Base-by-base conservation (phyloP, 345 rosid genomes). In the Linum lewisii region DNA sequence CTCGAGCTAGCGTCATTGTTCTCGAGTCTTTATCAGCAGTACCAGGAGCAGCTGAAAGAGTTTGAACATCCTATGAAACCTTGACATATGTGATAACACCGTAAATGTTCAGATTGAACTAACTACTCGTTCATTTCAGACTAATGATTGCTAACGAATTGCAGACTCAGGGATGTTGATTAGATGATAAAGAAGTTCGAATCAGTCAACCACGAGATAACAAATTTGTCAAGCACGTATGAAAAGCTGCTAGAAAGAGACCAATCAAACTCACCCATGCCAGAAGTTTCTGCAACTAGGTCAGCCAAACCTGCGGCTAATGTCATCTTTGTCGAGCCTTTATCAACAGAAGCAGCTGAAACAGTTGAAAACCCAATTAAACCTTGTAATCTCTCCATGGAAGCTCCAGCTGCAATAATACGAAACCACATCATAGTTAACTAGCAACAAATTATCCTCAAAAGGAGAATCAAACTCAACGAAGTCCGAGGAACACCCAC, bases 1-100 rank as follows among this genome's bases (percentile, higher is more conserved):
- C 70, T 51, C 75, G 67, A 22, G 97, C 94, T 66, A 90, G 69
- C 45, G 88, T 69, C 65, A 69, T 64, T 7, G 63, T 77, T 19
- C 69, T 65, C 22, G 47, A 53, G 52, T 58, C 61, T 66, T 72
- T 75, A 58, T 54, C 66, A 52, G 20, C 23, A 10, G 44, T 71
- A 42, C 62, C 71, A 47, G 61, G 42, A 55, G 55, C 66, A 21
- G 65, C 61, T 42, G 73, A 67, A 58, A 68, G 57, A 59, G 62
- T 56, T n/a, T 21, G 81, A 77, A 68, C 57, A 79, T 59, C 34
- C 23, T 20, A 49, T 36, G 42, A n/a, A n/a, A n/a, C n/a, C n/a
- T n/a, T n/a, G n/a, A n/a, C n/a, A n/a, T n/a, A n/a, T n/a, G n/a
- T n/a, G n/a, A n/a, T n/a, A n/a, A n/a, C 7, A 29, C 7, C 34